These are phyloP conservation scores for Annulohypoxylon nitens DNA, from an alignment of 495 filamentous ascomycete genomes.

Conservation along the genomic window DNA sequence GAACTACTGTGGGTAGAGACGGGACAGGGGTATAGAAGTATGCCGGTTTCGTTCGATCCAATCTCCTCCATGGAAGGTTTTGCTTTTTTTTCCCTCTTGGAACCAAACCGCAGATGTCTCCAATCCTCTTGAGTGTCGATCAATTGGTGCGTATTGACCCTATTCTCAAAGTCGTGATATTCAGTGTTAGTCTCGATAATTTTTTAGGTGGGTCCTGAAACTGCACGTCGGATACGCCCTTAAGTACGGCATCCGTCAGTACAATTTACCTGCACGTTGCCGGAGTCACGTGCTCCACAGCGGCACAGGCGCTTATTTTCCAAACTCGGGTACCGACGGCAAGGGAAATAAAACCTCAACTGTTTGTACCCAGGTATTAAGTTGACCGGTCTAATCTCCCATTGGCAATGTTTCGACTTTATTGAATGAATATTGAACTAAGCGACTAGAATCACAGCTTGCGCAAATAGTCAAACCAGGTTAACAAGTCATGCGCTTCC, in stretches of 20 bases:
- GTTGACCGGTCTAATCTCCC: background rate
- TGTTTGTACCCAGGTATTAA: background rate
- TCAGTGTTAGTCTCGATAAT: background rate
- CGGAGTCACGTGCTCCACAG: background rate
- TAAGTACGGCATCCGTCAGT: background rate
- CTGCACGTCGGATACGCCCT: background rate
- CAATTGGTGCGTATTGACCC: background rate
- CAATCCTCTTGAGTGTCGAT: background rate
- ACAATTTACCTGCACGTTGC: background rate
- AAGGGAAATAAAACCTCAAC: background rate
- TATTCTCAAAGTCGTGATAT: background rate
- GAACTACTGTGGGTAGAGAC: background rate
- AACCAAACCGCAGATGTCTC: background rate
- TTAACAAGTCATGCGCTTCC: background rate
- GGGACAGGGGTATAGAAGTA: background rate
- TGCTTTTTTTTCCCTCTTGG: background rate
- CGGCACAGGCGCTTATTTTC: background rate
- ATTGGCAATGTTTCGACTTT: background rate
- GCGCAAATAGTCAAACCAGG: background rate
- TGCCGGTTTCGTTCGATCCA: background rate
- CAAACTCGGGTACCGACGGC: slow-evolving; percentile 7
- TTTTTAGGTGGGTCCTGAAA: background rate
- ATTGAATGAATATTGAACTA: background rate
- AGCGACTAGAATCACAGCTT: background rate
- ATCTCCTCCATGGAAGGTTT: background rate